A percentile compares a stretch with the other conserved stretches of the same genome.
Evolutionary conservation across 2,329 filamentous ascomycete species (phyloP).

Genomic region (Fusarium mangiferae): DNA sequence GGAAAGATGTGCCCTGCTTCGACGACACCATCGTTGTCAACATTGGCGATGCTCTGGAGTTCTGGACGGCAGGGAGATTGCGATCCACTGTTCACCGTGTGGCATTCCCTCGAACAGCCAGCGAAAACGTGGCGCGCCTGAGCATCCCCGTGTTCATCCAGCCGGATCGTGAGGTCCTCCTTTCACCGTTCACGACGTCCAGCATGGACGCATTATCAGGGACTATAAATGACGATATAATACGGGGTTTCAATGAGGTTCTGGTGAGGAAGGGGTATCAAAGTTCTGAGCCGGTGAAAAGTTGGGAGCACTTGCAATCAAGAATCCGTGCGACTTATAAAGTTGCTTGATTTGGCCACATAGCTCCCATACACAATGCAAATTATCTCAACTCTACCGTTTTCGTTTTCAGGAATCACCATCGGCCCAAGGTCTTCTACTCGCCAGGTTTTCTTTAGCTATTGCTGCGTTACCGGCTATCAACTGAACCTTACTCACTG

Average conservation of each 20-base stretch:
- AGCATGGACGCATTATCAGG: not conserved
- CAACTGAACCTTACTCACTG: not conserved
- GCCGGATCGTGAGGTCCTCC: not conserved
- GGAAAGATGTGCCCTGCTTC: not conserved
- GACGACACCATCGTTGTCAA: not conserved
- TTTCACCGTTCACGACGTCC: not conserved
- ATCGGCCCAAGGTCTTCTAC: not conserved
- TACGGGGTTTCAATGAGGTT: not conserved
- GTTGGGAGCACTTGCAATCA: not conserved
- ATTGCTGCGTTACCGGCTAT: not conserved
- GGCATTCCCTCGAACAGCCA: not conserved
- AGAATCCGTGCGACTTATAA: not conserved
- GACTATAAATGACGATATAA: not conserved
- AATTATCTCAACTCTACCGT: not conserved
- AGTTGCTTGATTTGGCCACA: not conserved
- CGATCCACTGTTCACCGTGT: not conserved
- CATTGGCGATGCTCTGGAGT: not conserved
- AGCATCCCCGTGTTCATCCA: not conserved
- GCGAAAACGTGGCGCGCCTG: not conserved
- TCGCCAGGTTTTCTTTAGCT: not conserved
- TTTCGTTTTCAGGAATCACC: fast-evolving
- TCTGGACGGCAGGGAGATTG: not conserved
- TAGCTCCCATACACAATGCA: not conserved
- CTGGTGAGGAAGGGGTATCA: not conserved
- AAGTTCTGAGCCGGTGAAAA: not conserved